phyloP scores from a whole-genome alignment of 805 yeast species.

The Lipomyces orientalis region DNA sequence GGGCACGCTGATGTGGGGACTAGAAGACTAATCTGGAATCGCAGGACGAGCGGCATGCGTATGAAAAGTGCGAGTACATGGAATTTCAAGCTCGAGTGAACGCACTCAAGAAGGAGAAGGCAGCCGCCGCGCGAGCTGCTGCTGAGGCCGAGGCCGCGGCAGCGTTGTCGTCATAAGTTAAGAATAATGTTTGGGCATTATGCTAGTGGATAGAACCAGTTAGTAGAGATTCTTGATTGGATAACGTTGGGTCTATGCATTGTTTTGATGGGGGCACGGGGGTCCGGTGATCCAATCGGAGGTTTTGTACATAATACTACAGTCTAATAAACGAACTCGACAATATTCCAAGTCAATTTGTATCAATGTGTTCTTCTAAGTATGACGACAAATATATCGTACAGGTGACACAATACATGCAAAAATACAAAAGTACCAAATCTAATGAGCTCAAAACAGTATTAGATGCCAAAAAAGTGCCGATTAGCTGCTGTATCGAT shows the following conservation, averaged over 20 bases:
- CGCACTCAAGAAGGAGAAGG: constrained; percentile 66
- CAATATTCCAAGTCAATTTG: not conserved
- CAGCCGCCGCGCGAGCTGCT: constrained; percentile 27
- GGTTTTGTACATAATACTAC: not conserved
- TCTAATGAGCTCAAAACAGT: not conserved
- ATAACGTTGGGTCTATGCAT: not conserved
- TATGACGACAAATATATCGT: not conserved
- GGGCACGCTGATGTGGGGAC: not conserved
- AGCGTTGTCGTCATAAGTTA: constrained; percentile 1
- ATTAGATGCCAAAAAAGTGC: not conserved
- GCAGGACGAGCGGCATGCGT: constrained; percentile 74
- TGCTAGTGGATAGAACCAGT: not conserved
- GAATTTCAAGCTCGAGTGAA: constrained; percentile 81
- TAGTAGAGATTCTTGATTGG: not conserved
- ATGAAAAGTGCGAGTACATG: constrained; percentile 83
- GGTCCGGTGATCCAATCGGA: not conserved
- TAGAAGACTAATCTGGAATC: not conserved
- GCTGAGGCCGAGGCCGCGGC: constrained; percentile 31
- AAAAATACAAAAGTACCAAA: not conserved
- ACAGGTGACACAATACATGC: not conserved
- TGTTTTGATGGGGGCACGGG: not conserved
- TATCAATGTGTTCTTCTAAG: not conserved
- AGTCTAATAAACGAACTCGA: no score
- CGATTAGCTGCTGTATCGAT: not conserved
- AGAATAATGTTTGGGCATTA: not conserved